Evolutionary conservation across 2,329 filamentous ascomycete species (phyloP).

Genomic region (Alternaria alternata): DNA sequence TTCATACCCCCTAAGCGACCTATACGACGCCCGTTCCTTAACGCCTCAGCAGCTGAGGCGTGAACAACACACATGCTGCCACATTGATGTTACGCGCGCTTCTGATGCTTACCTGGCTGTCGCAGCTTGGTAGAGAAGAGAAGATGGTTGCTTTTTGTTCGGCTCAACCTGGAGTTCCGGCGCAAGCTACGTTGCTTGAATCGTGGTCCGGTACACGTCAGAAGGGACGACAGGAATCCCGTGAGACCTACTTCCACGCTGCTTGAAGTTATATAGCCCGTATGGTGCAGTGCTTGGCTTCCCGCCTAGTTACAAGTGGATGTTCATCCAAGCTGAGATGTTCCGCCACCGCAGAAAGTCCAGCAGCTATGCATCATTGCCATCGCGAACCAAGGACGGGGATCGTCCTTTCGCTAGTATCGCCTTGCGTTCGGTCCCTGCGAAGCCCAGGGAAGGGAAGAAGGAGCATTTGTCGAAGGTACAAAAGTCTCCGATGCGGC

Average conservation of each 20-base stretch:
- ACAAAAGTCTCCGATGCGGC: conserved; percentile 31
- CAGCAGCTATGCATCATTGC: conserved; percentile 32
- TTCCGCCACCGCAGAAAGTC: conserved; percentile 36
- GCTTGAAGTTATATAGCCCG: conserved; percentile 7
- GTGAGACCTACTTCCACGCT: conserved; percentile 5
- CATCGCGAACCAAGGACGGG: conserved; percentile 32
- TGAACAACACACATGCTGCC: conserved; percentile 12
- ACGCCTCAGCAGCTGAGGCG: conserved; percentile 16
- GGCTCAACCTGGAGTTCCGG: conserved; percentile 26
- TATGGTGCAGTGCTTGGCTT: conserved; percentile 36
- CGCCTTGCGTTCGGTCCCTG: conserved; percentile 24
- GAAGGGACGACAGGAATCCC: neutral
- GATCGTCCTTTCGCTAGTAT: conserved; percentile 30
- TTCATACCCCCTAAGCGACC: conserved; percentile 24
- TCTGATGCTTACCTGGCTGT: conserved; percentile 32
- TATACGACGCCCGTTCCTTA: conserved; percentile 13
- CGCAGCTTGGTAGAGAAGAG: conserved; percentile 18
- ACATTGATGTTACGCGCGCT: conserved; percentile 20
- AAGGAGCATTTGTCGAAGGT: conserved; percentile 38
- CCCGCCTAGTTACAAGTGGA: conserved; percentile 28
- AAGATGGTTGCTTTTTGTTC: conserved; percentile 21
- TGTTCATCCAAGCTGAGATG: conserved; percentile 42
- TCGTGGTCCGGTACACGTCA: conserved; percentile 6
- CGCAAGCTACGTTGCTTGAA: conserved; percentile 13
- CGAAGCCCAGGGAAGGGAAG: conserved; percentile 35